Percentiles rank a stretch among this genome's conserved stretches.
Evolutionary conservation across 805 yeast species (phyloP).

Genomic region (Yueomyces sp.): DNA sequence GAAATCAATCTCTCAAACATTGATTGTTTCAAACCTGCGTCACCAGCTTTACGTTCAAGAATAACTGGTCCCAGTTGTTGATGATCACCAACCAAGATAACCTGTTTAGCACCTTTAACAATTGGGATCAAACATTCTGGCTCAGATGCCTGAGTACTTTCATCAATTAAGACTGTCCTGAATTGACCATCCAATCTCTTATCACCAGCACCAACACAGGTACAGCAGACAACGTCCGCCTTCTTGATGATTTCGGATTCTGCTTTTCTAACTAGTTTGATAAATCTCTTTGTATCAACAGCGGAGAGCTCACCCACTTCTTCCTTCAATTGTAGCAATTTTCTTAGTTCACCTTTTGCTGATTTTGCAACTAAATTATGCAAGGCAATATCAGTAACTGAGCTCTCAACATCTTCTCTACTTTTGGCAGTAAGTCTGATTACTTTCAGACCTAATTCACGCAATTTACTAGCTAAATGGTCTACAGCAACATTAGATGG

Average conservation of each 20-base stretch:
- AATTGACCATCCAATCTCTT: slow-evolving; percentile 46
- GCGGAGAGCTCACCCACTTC: slow-evolving; percentile 57
- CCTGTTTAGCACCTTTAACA: slow-evolving; percentile 80
- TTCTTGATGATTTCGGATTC: slow-evolving; percentile 38
- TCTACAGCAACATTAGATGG: slow-evolving; percentile 95
- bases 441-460: slow-evolving; percentile 59
- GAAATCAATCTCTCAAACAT: slow-evolving; percentile 75
- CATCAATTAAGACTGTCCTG: slow-evolving; percentile 77
- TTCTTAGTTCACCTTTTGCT: slow-evolving; percentile 45
- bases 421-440: slow-evolving; percentile 65
- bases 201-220: slow-evolving; percentile 91
- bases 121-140: slow-evolving; percentile 86
- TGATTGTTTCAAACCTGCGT: slow-evolving; percentile 79
- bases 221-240: slow-evolving; percentile 76
- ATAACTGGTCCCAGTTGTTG: slow-evolving; percentile 92
- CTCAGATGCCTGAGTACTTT: slow-evolving; percentile 87
- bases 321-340: slow-evolving; percentile 42
- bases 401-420: slow-evolving; percentile 67
- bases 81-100: slow-evolving; percentile 87
- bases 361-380: slow-evolving; percentile 35
- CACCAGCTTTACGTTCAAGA: slow-evolving; percentile 63
- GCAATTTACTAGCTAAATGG: slow-evolving; percentile 66
- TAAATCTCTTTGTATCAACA: slow-evolving; percentile 35
- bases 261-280: slow-evolving; percentile 28
- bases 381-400: slow-evolving; percentile 44